Conservation (phyloP, 2,329 filamentous ascomycete genomes). For the Pyrenophora graminea region DNA sequence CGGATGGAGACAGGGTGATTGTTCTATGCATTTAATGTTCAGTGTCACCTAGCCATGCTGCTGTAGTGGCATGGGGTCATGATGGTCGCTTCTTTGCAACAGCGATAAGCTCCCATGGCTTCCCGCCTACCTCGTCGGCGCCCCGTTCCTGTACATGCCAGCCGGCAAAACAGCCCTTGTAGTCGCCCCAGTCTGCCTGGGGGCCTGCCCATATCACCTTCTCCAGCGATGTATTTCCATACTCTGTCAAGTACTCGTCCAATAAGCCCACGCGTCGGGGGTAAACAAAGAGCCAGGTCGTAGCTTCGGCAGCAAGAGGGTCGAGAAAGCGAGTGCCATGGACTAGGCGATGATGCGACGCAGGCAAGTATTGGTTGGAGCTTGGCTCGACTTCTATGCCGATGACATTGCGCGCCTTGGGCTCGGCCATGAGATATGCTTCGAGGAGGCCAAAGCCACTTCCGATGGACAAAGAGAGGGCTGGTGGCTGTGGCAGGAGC, state of each 20-base stretch:
- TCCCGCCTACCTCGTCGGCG: slow-evolving; percentile 37
- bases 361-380: slow-evolving; percentile 52
- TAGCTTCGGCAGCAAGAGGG: slow-evolving; percentile 48
- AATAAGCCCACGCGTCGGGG: slow-evolving; percentile 55
- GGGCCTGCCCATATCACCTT: slow-evolving; percentile 52
- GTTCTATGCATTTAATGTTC: too few species aligned
- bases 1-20: too few species aligned
- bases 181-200: slow-evolving; percentile 49
- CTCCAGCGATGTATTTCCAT: slow-evolving; percentile 35
- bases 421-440: slow-evolving; percentile 41
- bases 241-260: slow-evolving; percentile 49
- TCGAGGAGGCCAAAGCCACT: slow-evolving; percentile 59
- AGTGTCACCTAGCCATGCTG: too few species aligned
- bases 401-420: slow-evolving; percentile 38
- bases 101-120: slow-evolving; percentile 41
- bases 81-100: slow-evolving; percentile 17
- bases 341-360: slow-evolving; percentile 50
- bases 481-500: slow-evolving; percentile 30
- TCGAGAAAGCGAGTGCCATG: slow-evolving; percentile 52
- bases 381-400: slow-evolving; percentile 56
- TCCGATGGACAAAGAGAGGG: slow-evolving; percentile 51
- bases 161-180: slow-evolving; percentile 29
- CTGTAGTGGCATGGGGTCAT: not conserved
- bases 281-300: slow-evolving; percentile 59
- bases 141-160: slow-evolving; percentile 26